Percentiles rank a stretch among this genome's conserved stretches.
phyloP scores from a whole-genome alignment of 352 stramenopile species.

The Thalassiosira mediterranea region DNA sequence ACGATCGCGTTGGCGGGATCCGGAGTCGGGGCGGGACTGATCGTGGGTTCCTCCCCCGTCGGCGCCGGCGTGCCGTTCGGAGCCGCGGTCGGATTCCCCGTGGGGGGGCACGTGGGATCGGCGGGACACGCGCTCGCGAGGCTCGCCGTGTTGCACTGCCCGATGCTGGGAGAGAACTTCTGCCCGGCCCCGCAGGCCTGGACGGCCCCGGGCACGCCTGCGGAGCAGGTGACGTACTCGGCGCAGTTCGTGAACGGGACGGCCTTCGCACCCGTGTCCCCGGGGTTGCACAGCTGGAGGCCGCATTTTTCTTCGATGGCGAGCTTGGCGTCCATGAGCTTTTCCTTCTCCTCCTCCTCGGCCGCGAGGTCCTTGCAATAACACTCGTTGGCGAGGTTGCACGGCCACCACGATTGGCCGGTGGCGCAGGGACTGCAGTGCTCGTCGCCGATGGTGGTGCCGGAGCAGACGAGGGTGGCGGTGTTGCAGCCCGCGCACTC shows the following conservation, averaged over 20 bases:
- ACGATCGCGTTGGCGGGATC: too few species aligned
- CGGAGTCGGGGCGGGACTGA: background rate
- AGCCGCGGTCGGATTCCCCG: background rate
- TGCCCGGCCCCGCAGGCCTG: constrained; percentile 12
- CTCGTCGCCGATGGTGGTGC: constrained; percentile 1
- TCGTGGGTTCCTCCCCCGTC: constrained; percentile 1
- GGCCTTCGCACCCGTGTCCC: constrained; percentile 1
- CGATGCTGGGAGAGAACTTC: constrained; percentile 18
- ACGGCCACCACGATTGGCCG: constrained; percentile 29
- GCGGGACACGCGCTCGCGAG: constrained; percentile 16
- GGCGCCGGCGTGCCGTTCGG: constrained; percentile 13
- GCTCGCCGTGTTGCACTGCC: constrained; percentile 25
- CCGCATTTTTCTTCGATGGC: background rate
- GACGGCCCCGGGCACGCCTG: constrained; percentile 9
- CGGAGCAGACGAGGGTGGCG: background rate
- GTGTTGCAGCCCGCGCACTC: background rate
- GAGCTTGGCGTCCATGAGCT: background rate
- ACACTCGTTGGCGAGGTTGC: constrained; percentile 26
- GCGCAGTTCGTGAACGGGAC: constrained; percentile 19
- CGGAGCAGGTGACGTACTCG: constrained; percentile 25
- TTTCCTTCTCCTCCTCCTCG: background rate
- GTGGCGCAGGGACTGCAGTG: constrained; percentile 20
- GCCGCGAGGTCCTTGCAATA: constrained; percentile 8
- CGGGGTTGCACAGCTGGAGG: constrained; percentile 17
- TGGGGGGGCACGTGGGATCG: constrained; percentile 31